Percentiles rank a stretch among this genome's conserved stretches.
These are phyloP conservation scores for Pichia sp. DNA, from an alignment of 1,139 yeast genomes.

Conservation along the genomic window DNA sequence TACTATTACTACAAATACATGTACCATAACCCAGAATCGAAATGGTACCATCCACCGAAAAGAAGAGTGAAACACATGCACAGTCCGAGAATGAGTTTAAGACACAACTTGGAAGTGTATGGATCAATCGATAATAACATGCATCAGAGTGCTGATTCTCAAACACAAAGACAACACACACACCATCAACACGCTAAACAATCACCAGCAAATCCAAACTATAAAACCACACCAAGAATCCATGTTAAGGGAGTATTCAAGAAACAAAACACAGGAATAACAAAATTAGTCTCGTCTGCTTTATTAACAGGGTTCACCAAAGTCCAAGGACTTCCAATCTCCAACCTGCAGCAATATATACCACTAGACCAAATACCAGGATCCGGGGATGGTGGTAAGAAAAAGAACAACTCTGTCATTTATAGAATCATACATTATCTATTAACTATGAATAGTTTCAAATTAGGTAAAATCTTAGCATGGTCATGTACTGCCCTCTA, in stretches of 20 bases:
- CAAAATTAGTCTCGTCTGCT: constrained; percentile 27
- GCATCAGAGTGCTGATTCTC: background rate
- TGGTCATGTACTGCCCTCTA: constrained; percentile 83
- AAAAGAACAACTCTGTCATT: constrained; percentile 26
- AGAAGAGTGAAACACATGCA: constrained; percentile 19
- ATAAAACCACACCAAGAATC: background rate
- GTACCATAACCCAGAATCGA: constrained; percentile 30
- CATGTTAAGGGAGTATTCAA: constrained; percentile 13
- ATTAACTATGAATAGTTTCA: constrained; percentile 6
- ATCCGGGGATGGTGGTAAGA: background rate
- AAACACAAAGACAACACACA: background rate
- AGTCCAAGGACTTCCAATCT: constrained; percentile 30
- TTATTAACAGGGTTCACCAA: constrained; percentile 30
- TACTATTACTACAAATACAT: constrained; percentile 65
- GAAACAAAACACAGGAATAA: constrained; percentile 8
- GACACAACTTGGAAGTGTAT: constrained; percentile 20
- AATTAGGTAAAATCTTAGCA: constrained; percentile 58
- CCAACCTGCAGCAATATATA: background rate
- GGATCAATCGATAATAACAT: constrained; percentile 11
- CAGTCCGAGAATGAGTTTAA: constrained; percentile 26
- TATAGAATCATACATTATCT: constrained; percentile 15
- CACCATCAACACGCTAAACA: background rate
- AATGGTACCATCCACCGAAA: constrained; percentile 34
- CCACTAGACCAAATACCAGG: too few species aligned
- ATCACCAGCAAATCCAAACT: background rate